Percentiles rank a stretch among this genome's conserved stretches.
phyloP scores from a whole-genome alignment of 371 early-diverging fungal species.

The Conidiobolus incongruus region DNA sequence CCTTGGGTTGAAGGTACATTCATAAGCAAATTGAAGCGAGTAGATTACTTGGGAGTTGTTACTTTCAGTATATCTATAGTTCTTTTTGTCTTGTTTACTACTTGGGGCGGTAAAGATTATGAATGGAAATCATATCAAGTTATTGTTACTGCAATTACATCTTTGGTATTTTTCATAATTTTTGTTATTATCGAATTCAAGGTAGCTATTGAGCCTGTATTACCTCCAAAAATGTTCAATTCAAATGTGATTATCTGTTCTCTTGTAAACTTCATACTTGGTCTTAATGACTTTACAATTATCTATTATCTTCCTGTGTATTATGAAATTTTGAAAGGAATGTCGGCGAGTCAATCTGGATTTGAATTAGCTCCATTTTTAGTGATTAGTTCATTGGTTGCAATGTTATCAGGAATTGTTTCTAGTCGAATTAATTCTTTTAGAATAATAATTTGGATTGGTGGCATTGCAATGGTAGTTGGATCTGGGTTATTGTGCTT shows the following conservation, averaged over 20 bases:
- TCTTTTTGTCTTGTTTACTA: slow-evolving; percentile 2
- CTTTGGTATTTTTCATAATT: slow-evolving; percentile 33
- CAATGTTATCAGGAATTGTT: too few species aligned
- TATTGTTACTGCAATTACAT: slow-evolving; percentile 30
- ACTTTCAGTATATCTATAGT: slow-evolving; percentile 1
- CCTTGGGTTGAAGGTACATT: slow-evolving; percentile 17
- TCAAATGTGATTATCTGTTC: slow-evolving; percentile 11
- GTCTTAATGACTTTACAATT: slow-evolving; percentile 16
- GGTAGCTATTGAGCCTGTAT: slow-evolving; percentile 26
- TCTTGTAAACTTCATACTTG: too few species aligned
- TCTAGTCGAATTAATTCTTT: too few species aligned
- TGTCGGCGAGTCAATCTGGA: too few species aligned
- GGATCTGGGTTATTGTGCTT: slow-evolving; percentile 12
- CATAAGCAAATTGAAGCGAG: slow-evolving; percentile 19
- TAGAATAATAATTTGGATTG: slow-evolving; percentile 16
- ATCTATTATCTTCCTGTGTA: too few species aligned
- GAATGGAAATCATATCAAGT: slow-evolving; percentile 24
- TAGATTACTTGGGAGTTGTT: slow-evolving; percentile 1
- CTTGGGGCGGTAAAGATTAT: slow-evolving; percentile 24
- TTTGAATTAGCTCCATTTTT: too few species aligned
- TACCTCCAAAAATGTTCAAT: slow-evolving; percentile 21
- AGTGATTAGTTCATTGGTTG: too few species aligned
- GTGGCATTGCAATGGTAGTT: slow-evolving; percentile 12
- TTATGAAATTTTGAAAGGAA: too few species aligned
- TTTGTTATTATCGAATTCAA: slow-evolving; percentile 31